Percentiles rank a stretch among this genome's conserved stretches.
Conservation (phyloP, 306 rosid species). For the Casuarina cunninghamiana region DNA sequence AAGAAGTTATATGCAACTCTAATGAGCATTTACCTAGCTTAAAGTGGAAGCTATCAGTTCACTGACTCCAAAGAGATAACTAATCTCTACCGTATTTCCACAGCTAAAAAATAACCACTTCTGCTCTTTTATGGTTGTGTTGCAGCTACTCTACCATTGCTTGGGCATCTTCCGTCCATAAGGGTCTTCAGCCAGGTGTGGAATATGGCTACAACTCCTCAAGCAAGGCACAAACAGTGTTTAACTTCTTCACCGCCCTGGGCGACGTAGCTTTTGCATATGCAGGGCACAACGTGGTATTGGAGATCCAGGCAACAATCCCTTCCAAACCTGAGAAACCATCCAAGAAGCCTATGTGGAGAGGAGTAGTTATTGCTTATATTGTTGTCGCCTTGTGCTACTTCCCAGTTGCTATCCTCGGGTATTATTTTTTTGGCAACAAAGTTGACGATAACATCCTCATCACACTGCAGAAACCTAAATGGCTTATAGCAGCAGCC, state of each 20-base stretch:
- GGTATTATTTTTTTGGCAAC: slow-evolving; percentile 62
- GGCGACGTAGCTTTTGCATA: slow-evolving; percentile 75
- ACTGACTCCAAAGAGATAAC: no score
- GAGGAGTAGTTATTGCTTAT: slow-evolving; percentile 64
- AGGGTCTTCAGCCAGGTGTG: slow-evolving; percentile 55
- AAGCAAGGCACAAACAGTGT: slow-evolving; percentile 35
- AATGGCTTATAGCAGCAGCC: slow-evolving; percentile 68
- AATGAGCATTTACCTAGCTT: not conserved
- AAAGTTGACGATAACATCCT: slow-evolving; percentile 56
- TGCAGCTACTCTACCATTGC: slow-evolving; percentile 78
- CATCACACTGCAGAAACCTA: slow-evolving; percentile 53
- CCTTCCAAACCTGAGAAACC: slow-evolving; percentile 79
- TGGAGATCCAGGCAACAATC: slow-evolving; percentile 87
- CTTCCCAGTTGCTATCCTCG: slow-evolving; percentile 72
- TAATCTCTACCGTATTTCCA: no score
- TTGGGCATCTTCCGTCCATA: slow-evolving; percentile 54
- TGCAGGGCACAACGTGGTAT: slow-evolving; percentile 76
- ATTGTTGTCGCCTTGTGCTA: slow-evolving; percentile 69
- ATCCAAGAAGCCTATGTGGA: slow-evolving; percentile 82
- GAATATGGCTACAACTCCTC: slow-evolving; percentile 37
- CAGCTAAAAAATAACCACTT: not conserved
- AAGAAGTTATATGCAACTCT: not conserved
- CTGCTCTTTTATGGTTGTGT: slow-evolving; percentile 13
- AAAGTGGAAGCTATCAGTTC: no score
- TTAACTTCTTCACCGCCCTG: slow-evolving; percentile 60